A percentile compares a stretch with the other conserved stretches of the same genome.
These are phyloP conservation scores for Botrytis pseudocinerea DNA, from an alignment of 2,329 filamentous ascomycete genomes.

Conservation along the genomic window DNA sequence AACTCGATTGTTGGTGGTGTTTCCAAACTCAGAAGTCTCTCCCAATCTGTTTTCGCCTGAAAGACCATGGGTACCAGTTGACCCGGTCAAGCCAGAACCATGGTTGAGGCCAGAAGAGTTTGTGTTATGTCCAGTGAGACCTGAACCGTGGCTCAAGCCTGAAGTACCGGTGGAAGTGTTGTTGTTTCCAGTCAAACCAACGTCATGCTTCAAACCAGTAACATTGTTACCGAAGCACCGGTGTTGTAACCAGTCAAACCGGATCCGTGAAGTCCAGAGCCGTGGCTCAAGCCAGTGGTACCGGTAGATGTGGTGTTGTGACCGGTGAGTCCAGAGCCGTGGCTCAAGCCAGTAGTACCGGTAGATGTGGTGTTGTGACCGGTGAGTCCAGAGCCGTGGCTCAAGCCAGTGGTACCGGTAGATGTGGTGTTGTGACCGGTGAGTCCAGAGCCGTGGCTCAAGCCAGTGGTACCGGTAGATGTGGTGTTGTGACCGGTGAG, in stretches of 20 bases:
- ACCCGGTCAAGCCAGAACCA: background rate
- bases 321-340: background rate
- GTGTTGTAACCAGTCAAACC: conserved; percentile 1
- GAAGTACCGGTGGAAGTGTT: background rate
- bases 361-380: background rate
- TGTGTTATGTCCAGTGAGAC: background rate
- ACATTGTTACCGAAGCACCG: background rate
- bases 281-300: background rate
- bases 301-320: background rate
- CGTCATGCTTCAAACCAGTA: background rate
- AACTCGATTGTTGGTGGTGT: conserved; percentile 8
- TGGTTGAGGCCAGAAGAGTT: background rate
- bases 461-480: background rate
- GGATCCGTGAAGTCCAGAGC: background rate
- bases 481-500: background rate
- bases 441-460: background rate
- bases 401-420: background rate
- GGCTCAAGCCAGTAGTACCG: background rate
- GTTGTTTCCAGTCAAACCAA: background rate
- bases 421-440: background rate
- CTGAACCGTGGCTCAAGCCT: background rate
- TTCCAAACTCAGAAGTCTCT: conserved; percentile 26
- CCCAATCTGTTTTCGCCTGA: conserved; percentile 20
- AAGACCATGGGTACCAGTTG: conserved; percentile 14
- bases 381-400: background rate